These are phyloP conservation scores for Penicillium brevicompactum DNA, from an alignment of 2,329 filamentous ascomycete species.

Conservation along the genomic window DNA sequence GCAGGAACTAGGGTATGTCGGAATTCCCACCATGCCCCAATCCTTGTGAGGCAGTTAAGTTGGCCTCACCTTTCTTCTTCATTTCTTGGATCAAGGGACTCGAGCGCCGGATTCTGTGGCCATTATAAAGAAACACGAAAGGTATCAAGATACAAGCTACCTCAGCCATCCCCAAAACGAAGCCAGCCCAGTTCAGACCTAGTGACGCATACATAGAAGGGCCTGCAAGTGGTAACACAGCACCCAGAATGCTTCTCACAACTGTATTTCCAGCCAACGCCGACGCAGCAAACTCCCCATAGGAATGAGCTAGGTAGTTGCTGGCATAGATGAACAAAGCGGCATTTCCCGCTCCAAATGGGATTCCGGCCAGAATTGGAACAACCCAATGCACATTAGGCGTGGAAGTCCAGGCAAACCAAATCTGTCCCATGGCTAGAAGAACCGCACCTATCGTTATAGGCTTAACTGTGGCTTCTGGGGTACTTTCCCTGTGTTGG, in stretches of 20 bases:
- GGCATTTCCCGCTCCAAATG: constrained; percentile 74
- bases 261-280: constrained; percentile 77
- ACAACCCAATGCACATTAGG: constrained; percentile 76
- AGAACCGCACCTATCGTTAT: constrained; percentile 75
- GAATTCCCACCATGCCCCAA: background rate
- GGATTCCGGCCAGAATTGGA: constrained; percentile 76
- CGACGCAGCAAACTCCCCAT: constrained; percentile 76
- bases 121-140: constrained; percentile 68
- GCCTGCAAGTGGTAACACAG: constrained; percentile 71
- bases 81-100: constrained; percentile 49
- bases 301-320: constrained; percentile 76
- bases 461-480: constrained; percentile 76
- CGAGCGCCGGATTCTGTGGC: constrained; percentile 55
- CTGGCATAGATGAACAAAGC: constrained; percentile 76
- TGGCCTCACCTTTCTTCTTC: background rate
- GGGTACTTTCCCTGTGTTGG: constrained; percentile 69
- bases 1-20: background rate
- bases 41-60: background rate
- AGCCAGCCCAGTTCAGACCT: constrained; percentile 75
- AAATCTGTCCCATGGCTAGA: constrained; percentile 73
- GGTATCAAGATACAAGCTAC: constrained; percentile 73
- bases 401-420: constrained; percentile 82
- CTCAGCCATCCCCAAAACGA: constrained; percentile 70
- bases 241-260: constrained; percentile 68
- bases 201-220: constrained; percentile 68